Evolutionary conservation across 2,329 filamentous ascomycete genomes (phyloP).

Genomic region (Aspergillus sp.): DNA sequence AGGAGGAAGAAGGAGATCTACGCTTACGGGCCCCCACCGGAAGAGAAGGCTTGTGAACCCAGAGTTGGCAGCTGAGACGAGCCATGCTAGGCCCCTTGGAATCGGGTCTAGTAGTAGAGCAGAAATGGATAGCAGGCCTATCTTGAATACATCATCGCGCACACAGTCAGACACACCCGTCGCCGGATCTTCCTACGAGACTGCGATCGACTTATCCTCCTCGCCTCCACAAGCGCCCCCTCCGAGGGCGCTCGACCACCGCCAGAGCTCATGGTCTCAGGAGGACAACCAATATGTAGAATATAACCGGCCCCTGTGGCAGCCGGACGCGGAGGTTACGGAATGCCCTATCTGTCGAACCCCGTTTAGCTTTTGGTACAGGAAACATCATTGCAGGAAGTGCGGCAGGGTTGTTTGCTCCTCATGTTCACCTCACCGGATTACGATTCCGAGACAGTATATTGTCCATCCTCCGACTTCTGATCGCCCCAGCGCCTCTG

Average conservation of each 20-base stretch:
- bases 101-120: conserved; percentile 19
- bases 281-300: conserved; percentile 23
- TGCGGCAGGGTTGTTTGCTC: conserved; percentile 91
- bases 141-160: conserved; percentile 23
- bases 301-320: conserved; percentile 74
- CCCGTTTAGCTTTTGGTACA: conserved; percentile 78
- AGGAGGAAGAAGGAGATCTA: conserved; percentile 21
- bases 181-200: conserved; percentile 32
- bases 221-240: conserved; percentile 23
- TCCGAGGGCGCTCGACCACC: conserved; percentile 12
- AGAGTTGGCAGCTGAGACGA: conserved; percentile 27
- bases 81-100: conserved; percentile 15
- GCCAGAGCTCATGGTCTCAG: conserved; percentile 17
- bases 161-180: conserved; percentile 6
- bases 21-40: conserved; percentile 33
- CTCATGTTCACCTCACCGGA: conserved; percentile 86
- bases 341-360: conserved; percentile 76
- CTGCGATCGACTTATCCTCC: conserved; percentile 34
- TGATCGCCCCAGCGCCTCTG: conserved; percentile 41
- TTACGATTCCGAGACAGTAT: conserved; percentile 89
- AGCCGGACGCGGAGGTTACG: conserved; percentile 79
- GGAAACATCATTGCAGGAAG: conserved; percentile 96
- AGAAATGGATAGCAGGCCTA: conserved; percentile 25
- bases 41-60: conserved; percentile 44
- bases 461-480: conserved; percentile 75